phyloP scores from a whole-genome alignment of 2,329 filamentous ascomycete species.

The Neonectria coccinea region DNA sequence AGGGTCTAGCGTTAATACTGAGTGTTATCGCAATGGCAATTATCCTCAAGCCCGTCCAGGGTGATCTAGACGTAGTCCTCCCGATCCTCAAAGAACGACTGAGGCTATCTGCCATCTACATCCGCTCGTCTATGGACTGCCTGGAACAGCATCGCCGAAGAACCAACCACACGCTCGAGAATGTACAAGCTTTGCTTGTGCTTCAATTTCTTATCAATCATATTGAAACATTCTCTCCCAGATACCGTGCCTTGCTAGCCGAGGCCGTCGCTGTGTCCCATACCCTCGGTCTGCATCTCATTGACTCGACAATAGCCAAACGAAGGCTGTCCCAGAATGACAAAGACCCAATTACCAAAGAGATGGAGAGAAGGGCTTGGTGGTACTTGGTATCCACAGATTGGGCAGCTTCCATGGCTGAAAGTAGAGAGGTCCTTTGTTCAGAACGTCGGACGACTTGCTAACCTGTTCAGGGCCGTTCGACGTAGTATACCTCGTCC shows the following conservation, averaged over 20 bases:
- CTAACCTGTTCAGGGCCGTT: not conserved
- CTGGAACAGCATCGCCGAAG: slow-evolving; percentile 1
- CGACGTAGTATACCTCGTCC: slow-evolving; percentile 1
- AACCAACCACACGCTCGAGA: slow-evolving; percentile 1
- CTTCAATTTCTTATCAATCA: not conserved
- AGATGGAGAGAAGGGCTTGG: slow-evolving; percentile 3
- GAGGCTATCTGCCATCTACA: not conserved
- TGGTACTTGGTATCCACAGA: slow-evolving; percentile 1
- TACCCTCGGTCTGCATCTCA: not conserved
- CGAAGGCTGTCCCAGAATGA: not conserved
- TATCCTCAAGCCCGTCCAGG: not conserved
- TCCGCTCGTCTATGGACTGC: slow-evolving; percentile 5
- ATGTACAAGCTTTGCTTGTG: slow-evolving; percentile 4
- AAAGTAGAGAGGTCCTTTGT: not conserved
- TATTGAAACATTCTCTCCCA: slow-evolving; percentile 2
- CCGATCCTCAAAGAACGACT: not conserved
- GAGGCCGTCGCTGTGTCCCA: not conserved
- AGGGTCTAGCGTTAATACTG: not conserved
- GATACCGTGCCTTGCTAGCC: not conserved
- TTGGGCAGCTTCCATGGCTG: slow-evolving; percentile 1
- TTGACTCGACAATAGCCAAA: not conserved
- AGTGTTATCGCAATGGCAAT: not conserved
- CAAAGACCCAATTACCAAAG: not conserved
- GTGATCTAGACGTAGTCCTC: not conserved
- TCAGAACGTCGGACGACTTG: not conserved